phyloP scores from a whole-genome alignment of 2,329 filamentous ascomycete species.

The Colletotrichum karsti region DNA sequence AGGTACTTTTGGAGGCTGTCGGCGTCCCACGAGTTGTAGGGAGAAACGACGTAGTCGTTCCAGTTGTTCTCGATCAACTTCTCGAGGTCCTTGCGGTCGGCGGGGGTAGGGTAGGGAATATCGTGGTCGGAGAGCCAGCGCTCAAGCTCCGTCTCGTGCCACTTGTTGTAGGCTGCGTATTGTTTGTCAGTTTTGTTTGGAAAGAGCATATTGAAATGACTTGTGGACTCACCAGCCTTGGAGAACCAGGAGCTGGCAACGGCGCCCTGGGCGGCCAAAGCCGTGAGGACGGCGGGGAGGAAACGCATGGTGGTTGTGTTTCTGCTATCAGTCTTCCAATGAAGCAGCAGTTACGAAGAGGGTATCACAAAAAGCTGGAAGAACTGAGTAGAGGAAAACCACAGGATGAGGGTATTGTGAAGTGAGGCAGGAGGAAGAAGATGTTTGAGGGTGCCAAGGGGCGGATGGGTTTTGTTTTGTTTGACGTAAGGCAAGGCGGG shows the following conservation, averaged over 20 bases:
- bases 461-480: constrained; percentile 29
- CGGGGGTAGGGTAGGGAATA: constrained; percentile 87
- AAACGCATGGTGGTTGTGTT: constrained; percentile 76
- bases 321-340: constrained; percentile 21
- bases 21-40: constrained; percentile 81
- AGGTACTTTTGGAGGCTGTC: constrained; percentile 75
- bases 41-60: constrained; percentile 77
- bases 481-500: constrained; percentile 3
- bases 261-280: constrained; percentile 75
- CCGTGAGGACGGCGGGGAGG: constrained; percentile 73
- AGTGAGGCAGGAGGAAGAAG: neutral
- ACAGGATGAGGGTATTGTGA: constrained; percentile 12
- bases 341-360: constrained; percentile 22
- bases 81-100: constrained; percentile 95
- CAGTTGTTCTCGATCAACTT: constrained; percentile 90
- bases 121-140: constrained; percentile 94
- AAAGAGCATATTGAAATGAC: neutral
- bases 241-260: constrained; percentile 85
- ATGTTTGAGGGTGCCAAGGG: constrained; percentile 16
- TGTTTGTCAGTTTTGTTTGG: neutral
- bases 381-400: constrained; percentile 27
- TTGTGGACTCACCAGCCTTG: constrained; percentile 74
- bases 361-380: constrained; percentile 19
- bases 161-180: constrained; percentile 89
- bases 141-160: constrained; percentile 98